These are phyloP conservation scores for Cylindrodendrum hubeiense DNA, from an alignment of 2,329 filamentous ascomycete genomes.

Conservation along the genomic window DNA sequence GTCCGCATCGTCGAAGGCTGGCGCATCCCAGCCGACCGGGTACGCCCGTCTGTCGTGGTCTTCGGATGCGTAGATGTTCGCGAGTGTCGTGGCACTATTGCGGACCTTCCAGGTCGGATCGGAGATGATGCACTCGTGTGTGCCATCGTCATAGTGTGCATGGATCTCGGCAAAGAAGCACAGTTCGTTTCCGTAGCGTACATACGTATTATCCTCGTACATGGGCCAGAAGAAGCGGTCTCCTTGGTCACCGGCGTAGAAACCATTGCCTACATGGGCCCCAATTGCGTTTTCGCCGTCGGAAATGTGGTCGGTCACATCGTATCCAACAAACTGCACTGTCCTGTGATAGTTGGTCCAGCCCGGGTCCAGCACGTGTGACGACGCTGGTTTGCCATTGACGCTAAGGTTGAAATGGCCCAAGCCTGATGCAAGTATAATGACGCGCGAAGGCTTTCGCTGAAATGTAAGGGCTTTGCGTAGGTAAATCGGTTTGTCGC, in stretches of 20 bases:
- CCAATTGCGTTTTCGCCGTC: constrained; percentile 54
- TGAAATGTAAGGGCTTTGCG: constrained; percentile 48
- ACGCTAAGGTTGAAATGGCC: constrained; percentile 55
- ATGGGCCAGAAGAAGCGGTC: constrained; percentile 58
- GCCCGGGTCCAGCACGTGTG: constrained; percentile 53
- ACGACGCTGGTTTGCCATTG: constrained; percentile 50
- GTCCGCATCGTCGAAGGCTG: constrained; percentile 34
- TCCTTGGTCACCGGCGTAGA: constrained; percentile 58
- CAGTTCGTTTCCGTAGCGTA: constrained; percentile 53
- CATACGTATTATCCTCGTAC: constrained; percentile 57
- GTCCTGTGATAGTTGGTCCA: constrained; percentile 56
- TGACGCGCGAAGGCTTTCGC: constrained; percentile 47
- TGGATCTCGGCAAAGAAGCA: constrained; percentile 56
- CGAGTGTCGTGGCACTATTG: constrained; percentile 54
- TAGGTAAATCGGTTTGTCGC: constrained; percentile 55
- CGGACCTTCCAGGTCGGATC: constrained; percentile 53
- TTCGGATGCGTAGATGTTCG: constrained; percentile 56
- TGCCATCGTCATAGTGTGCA: constrained; percentile 52
- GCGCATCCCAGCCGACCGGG: constrained; percentile 50
- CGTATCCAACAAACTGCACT: constrained; percentile 58
- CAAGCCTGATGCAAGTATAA: constrained; percentile 53
- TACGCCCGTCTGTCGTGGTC: constrained; percentile 51
- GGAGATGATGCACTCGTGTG: constrained; percentile 50
- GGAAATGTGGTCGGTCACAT: constrained; percentile 51
- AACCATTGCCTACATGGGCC: constrained; percentile 57